Base-by-base conservation (phyloP, 345 rosid genomes). In the Erodium maritimum region DNA sequence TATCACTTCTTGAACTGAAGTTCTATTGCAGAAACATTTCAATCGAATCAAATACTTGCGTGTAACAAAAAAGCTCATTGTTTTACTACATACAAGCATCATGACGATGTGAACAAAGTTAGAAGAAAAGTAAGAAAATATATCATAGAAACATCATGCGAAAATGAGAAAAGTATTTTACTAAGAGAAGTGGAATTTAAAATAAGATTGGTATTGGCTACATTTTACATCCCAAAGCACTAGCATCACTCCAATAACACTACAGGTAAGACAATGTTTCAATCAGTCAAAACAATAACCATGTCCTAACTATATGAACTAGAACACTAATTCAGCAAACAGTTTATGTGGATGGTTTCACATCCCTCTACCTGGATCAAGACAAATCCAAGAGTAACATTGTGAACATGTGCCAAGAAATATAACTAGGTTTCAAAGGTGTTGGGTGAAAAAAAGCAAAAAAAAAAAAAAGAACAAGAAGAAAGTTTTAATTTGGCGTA, bases 1-100 rank as follows among this genome's bases (percentile, higher is more conserved):
- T 78, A 48, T 84, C 93, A 2, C 74, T 73, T 72, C 81, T 82
- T 5, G 93, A 75, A 64, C 78, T 62, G 77, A 80, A 88, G 64
- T 84, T 84, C 98, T 91, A 80, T 61, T 18, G 23, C 51, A 66
- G 19, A 71, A 77, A 46, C 65, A 71, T 66, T 60, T 61, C 67
- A 79, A 62, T 55, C 45, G 56, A 69, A 50, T 55, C 61, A 65
- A 53, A 57, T 60, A 54, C 11, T 56, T 61, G 19, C 59, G 48
- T 54, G 21, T 19, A 17, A 50, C 53, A 5, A 50, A 50, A 50
- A 50, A 8, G 12, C 53, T 19, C 21, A 51, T 51, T 2, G n/a
- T 51, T n/a, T 51, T 51, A 42, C 48, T 42, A 42, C 48, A 14
- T 51, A 17, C 19, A 17, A 51, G 17, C 19, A 17, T 11, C 7